These are phyloP conservation scores for Rubroboletus pulcherrimus DNA, from an alignment of 768 basidiomycete species.

Conservation along the genomic window DNA sequence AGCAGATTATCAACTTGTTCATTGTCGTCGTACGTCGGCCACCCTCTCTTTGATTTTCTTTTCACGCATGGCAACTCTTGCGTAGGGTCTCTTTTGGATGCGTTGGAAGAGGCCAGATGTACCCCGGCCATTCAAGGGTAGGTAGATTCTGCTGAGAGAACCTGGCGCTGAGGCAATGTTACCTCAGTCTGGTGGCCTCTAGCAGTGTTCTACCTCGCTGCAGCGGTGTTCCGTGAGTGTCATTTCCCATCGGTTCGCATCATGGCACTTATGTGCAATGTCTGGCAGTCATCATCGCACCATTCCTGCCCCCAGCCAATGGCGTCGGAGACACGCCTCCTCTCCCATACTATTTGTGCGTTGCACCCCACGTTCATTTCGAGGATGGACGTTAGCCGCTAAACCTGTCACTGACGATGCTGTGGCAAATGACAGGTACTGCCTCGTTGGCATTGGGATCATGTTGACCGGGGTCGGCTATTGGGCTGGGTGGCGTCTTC, in stretches of 20 bases:
- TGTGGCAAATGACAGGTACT: constrained; percentile 37
- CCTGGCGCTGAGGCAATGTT: not conserved
- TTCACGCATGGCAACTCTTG: not conserved
- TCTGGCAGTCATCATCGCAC: constrained; percentile 46
- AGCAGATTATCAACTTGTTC: constrained; percentile 54
- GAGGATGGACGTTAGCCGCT: constrained; percentile 16
- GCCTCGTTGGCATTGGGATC: constrained; percentile 50
- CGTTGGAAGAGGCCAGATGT: constrained; percentile 47
- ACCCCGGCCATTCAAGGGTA: constrained; percentile 52
- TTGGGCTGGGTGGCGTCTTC: constrained; percentile 52
- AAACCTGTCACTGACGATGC: not conserved
- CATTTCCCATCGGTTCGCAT: not conserved
- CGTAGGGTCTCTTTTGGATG: constrained; percentile 53
- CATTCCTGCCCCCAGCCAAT: constrained; percentile 52
- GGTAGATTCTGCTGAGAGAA: not conserved
- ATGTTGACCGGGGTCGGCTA: constrained; percentile 46
- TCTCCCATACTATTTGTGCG: constrained; percentile 54
- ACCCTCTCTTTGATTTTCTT: not conserved
- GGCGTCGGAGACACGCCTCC: constrained; percentile 59
- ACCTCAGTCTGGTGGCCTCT: constrained; percentile 48
- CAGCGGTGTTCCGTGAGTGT: constrained; percentile 46
- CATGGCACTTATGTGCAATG: not conserved
- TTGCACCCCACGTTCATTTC: constrained; percentile 27
- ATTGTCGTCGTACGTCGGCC: constrained; percentile 45
- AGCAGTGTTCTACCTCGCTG: constrained; percentile 50